Evolutionary conservation across 2,329 filamentous ascomycete species (phyloP), one percentile per base, ranked within the genome.

Genomic region (Cladosporium sp.): DNA sequence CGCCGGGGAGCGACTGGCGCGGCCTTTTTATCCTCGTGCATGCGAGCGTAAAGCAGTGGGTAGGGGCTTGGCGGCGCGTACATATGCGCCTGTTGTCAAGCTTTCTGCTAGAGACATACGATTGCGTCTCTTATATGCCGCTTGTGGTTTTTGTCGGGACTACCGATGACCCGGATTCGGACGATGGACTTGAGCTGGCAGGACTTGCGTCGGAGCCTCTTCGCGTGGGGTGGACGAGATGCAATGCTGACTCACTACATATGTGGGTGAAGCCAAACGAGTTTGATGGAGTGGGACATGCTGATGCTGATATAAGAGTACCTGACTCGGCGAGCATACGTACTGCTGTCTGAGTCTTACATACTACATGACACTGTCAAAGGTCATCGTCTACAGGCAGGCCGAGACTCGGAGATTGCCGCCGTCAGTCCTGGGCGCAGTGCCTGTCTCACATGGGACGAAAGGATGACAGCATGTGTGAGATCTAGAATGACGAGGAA

Each of bases 91-190:
- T 28, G 15, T 1, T 2, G 14, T 34, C 32, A 58, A 34, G 54
- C 54, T 36, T 36, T 58, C 11, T 26, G 32, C 30, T 58, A 58
- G 54, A 26, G 32, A 58, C 32, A 58, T 38, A 58, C 54, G 54
- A 58, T 58, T 38, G 54, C n/a, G n/a, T 58, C 54, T 32, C 32
- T 15, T 58, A 38, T 38, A n/a, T 58, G 30, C n/a, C 54, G 28
- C 51, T 54, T 54, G 51, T 32, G 18, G 51, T 32, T 18, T 44
- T 32, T 54, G 51, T 54, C 24, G 51, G 51, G 51, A 18, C 30
- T 28, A 11, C 51, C 51, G 51, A 32, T 18, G 26, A 54, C 51
- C 51, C 28, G 51, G 51, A 4, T 54, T 2, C 38, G 38, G 38
- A 44, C 38, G 38, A 44, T 44, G 7, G 38, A 44, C 38, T 44